A percentile compares a stretch with the other conserved stretches of the same genome.
These are phyloP conservation scores for Avena eriantha DNA, from an alignment of 176 grass and related monocot genomes.

Conservation along the genomic window DNA sequence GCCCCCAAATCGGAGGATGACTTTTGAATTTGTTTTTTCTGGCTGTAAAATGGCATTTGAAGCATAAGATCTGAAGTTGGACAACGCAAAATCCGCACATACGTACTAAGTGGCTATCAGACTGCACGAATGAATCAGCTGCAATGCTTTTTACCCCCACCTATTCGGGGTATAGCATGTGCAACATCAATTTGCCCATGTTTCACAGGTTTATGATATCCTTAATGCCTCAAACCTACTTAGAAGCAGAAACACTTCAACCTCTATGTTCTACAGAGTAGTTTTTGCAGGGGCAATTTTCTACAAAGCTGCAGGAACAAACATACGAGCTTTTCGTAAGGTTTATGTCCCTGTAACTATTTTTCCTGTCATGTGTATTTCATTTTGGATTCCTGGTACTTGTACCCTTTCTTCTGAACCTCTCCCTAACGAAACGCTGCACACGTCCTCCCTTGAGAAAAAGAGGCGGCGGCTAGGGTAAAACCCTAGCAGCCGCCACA, in stretches of 20 bases:
- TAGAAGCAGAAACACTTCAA: not conserved
- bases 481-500: too few relatives aligned
- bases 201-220: not conserved
- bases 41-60: not conserved
- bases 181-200: not conserved
- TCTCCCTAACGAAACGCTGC: not conserved
- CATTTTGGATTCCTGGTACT: not conserved
- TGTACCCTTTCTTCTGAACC: conserved; percentile 6
- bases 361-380: not conserved
- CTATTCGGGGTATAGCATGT: not conserved
- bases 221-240: not conserved
- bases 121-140: not conserved
- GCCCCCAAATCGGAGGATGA: not conserved
- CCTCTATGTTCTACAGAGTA: not conserved
- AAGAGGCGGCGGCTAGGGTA: too few relatives aligned
- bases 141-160: not conserved
- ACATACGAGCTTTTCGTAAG: not conserved
- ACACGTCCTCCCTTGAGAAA: too few relatives aligned
- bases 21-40: not conserved
- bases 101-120: not conserved
- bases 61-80: not conserved
- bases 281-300: not conserved
- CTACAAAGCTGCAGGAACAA: not conserved
- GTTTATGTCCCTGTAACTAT: not conserved
- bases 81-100: not conserved